These are phyloP conservation scores for Lithospermum erythrorhizon DNA, from an alignment of 257 asterid genomes.

Conservation along the genomic window DNA sequence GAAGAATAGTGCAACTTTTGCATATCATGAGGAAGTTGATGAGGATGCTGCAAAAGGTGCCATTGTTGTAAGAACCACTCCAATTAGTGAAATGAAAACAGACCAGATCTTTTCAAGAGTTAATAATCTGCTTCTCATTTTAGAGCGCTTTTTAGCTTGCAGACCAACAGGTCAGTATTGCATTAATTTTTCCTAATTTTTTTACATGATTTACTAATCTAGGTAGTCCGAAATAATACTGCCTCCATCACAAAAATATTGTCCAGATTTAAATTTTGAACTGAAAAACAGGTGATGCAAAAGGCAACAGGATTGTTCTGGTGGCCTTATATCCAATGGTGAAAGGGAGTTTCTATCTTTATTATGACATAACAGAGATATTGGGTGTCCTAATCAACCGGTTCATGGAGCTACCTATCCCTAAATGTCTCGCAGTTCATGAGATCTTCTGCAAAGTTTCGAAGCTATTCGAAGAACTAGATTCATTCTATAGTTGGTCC, in stretches of 20 bases:
- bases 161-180: slow-evolving; percentile 60
- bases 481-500: slow-evolving; percentile 60
- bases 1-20: slow-evolving; percentile 26
- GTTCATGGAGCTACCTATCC: slow-evolving; percentile 68
- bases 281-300: slow-evolving; percentile 1
- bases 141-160: slow-evolving; percentile 71
- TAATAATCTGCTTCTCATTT: slow-evolving; percentile 66
- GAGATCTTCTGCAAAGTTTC: slow-evolving; percentile 66
- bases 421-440: slow-evolving; percentile 49
- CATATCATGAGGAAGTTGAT: slow-evolving; percentile 24
- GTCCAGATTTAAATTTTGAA: no score
- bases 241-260: no score
- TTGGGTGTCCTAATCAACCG: slow-evolving; percentile 59
- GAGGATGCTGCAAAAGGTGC: slow-evolving; percentile 17
- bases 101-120: slow-evolving; percentile 45
- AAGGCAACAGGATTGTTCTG: slow-evolving; percentile 47
- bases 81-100: slow-evolving; percentile 48
- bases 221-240: no score
- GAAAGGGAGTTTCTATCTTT: slow-evolving; percentile 70
- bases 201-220: no score
- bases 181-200: background rate
- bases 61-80: slow-evolving; percentile 25
- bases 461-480: slow-evolving; percentile 80
- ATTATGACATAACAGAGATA: slow-evolving; percentile 62
- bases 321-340: slow-evolving; percentile 67